Base-by-base conservation (phyloP, 352 stramenopile species). In the Globisporangium heterothallicum region DNA sequence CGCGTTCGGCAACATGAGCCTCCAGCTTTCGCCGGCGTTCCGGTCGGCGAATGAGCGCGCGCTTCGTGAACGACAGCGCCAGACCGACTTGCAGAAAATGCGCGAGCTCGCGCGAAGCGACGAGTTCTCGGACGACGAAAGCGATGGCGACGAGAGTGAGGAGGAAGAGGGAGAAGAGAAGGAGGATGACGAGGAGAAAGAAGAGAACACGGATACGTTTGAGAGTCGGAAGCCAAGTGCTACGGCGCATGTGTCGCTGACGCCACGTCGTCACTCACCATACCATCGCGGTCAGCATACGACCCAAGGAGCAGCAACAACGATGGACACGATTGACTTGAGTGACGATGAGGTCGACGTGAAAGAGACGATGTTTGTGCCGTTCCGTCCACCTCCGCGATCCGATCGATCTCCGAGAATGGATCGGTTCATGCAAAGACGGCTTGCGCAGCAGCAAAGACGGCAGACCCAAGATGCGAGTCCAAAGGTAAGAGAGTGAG, bases 71-170 rank as follows among this genome's bases (percentile, higher is more conserved):
- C 52, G 52, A 3, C 21, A 53, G 52, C 40, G 40, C 19, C 41
- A 49, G 25, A 25, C 49, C 25, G 71, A 86, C 47, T 64, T 86
- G 36, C 68, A 84, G 43, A 84, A 82, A 43, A 60, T 90, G 61
- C 70, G 69, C 26, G 79, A 90, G 42, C 67, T 90, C 22, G 79
- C 79, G 25, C 68, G 72, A 25, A 87, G 76, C 53, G 77, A 90
- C 68, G 79, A 90, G 56, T 90, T 90, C 64, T 88, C 79, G 16
- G 79, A 90, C 65, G 79, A 78, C 42, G 79, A 90, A 61, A 90
- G 79, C 61, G 79, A 90, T 53, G 79, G 79, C 29, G 74, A 80
- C 36, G 74, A 78, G 42, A 72, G 66, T 25, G 74, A 86, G 3
- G 74, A 82, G 4, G 70, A 84, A 2, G 47, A 59, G 2, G 60